Base-by-base conservation (phyloP, 31 red algal genomes). In the Odonthalia washingtoniensis region DNA sequence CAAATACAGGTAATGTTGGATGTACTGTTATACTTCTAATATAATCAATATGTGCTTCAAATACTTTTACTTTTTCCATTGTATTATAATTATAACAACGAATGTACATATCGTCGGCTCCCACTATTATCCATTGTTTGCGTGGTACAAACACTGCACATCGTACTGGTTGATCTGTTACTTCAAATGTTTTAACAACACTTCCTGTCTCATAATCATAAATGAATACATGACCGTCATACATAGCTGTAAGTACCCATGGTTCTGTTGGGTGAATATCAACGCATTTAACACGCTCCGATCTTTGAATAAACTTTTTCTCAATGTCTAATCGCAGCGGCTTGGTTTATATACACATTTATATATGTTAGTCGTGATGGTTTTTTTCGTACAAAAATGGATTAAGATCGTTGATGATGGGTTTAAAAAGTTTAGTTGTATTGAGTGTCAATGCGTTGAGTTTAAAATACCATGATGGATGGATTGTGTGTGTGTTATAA, bases 51-150 rank as follows among this genome's bases (percentile, higher is more conserved):
- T 99, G 97, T 42, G 94, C 97, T 61, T 99, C 97, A 65, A 99
- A 97, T 9, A 90, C 90, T 63, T 91, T 88, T 79, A 99, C 86
- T 88, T 99, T 99, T 75, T 99, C 97, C 94, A 96, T 97, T 30
- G 97, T 99, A 88, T 96, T 99, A 78, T 99, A 99, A 81, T 99
- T 99, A 43, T 99, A 99, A 61, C 95, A 95, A 36, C 97, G 94
- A 57, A 99, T 90, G 69, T 75, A 93, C 91, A 99, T 94, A 53
- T 99, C 97, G 70, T 99, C 97, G 0, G 94, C 92, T 27, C 91
- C 97, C 9, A 94, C 92, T 39, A 99, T 92, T 72, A 99, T 94
- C 97, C 97, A 99, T 62, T 95, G 94, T 83, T 99, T 97, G 32
- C 97, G 81, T 6, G 90, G 84, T 3, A 99, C 88, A 74, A 99